phyloP scores from a whole-genome alignment of 768 basidiomycete species.

The Pisolithus microcarpus region DNA sequence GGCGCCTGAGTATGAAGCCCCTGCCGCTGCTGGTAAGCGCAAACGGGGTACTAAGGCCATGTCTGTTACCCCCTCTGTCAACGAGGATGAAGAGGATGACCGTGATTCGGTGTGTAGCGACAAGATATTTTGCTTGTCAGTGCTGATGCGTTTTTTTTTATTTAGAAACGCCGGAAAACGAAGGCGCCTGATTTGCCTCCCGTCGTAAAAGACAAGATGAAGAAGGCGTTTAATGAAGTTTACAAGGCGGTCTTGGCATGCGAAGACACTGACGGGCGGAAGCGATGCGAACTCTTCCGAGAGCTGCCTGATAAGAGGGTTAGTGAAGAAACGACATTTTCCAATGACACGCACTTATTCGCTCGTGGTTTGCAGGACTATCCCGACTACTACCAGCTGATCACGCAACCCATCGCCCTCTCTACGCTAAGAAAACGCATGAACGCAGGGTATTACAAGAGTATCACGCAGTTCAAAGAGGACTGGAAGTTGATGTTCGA shows the following conservation, averaged over 20 bases:
- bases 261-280: slow-evolving; percentile 66
- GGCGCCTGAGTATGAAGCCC: slow-evolving; percentile 40
- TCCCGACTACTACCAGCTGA: slow-evolving; percentile 89
- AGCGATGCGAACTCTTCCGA: slow-evolving; percentile 81
- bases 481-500: slow-evolving; percentile 91
- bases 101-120: slow-evolving; percentile 51
- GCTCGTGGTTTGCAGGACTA: slow-evolving; percentile 51
- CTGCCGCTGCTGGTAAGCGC: slow-evolving; percentile 50
- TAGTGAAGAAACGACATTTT: slow-evolving; percentile 21
- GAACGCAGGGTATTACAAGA: slow-evolving; percentile 63
- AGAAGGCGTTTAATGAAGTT: slow-evolving; percentile 73
- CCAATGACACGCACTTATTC: slow-evolving; percentile 9
- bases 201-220: slow-evolving; percentile 66
- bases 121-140: neutral
- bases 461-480: slow-evolving; percentile 57
- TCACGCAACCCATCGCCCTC: slow-evolving; percentile 81
- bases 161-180: slow-evolving; percentile 81
- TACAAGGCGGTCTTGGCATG: slow-evolving; percentile 66
- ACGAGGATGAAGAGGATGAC: slow-evolving; percentile 74
- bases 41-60: slow-evolving; percentile 68
- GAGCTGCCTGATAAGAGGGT: slow-evolving; percentile 79
- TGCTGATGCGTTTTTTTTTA: slow-evolving; percentile 1
- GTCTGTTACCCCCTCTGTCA: slow-evolving; percentile 69
- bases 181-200: slow-evolving; percentile 53
- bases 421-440: slow-evolving; percentile 77